These are phyloP conservation scores for Rhododendron ovatum DNA, from an alignment of 148 eudicot genomes.

Conservation along the genomic window DNA sequence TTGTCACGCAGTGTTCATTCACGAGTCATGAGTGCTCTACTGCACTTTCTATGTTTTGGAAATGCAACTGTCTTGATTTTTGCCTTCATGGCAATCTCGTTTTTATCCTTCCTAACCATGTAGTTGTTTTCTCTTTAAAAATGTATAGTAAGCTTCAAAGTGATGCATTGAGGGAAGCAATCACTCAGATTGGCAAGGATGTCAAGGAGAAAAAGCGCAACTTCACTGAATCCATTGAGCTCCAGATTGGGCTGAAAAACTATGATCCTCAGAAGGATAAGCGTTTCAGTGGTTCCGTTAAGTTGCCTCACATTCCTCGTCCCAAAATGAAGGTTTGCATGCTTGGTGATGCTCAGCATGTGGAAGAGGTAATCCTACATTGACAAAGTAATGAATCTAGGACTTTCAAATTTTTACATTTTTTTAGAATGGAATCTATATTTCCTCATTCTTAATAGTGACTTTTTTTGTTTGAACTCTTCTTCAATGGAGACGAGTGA, in stretches of 20 bases:
- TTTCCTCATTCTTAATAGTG: neutral
- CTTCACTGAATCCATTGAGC: slow-evolving; percentile 69
- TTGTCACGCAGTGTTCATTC: neutral
- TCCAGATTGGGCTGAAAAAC: slow-evolving; percentile 80
- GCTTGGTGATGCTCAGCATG: slow-evolving; percentile 95
- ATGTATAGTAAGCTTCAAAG: slow-evolving; percentile 56
- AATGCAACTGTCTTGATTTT: neutral
- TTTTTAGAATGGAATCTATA: neutral
- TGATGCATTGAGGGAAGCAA: slow-evolving; percentile 61
- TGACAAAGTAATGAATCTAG: neutral
- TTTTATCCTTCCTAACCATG: neutral
- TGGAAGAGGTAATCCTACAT: slow-evolving; percentile 52
- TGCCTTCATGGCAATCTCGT: neutral
- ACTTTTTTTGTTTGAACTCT: neutral
- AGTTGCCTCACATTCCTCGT: slow-evolving; percentile 76
- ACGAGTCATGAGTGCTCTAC: neutral
- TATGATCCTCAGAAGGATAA: slow-evolving; percentile 89
- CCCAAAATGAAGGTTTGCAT: slow-evolving; percentile 87
- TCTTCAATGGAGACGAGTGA: neutral
- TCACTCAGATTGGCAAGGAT: slow-evolving; percentile 31
- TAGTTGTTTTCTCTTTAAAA: neutral
- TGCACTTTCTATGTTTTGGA: neutral
- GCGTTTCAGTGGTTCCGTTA: slow-evolving; percentile 89
- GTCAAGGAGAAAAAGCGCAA: slow-evolving; percentile 54
- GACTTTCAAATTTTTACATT: neutral